Evolutionary conservation across 169 alveolate genomes (phyloP).

Genomic region (Ichthyophthirius multifiliis): DNA sequence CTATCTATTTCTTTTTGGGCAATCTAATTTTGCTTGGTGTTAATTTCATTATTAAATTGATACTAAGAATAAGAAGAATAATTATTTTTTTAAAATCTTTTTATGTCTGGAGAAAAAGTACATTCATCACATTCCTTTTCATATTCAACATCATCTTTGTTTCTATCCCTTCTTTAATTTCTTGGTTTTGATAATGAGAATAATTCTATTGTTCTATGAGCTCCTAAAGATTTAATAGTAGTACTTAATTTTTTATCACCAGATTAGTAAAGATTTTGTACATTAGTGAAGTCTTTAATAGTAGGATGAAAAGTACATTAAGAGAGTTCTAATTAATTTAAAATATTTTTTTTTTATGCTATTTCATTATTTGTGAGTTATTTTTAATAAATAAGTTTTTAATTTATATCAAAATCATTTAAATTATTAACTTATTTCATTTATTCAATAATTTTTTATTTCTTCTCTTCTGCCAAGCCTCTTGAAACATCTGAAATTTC

Average conservation of each 20-base stretch:
- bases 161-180: slow-evolving; percentile 11
- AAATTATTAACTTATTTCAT: neutral
- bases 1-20: neutral
- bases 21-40: neutral
- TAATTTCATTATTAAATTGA: neutral
- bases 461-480: neutral
- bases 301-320: slow-evolving; percentile 33
- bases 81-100: too few species aligned
- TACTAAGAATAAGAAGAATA: too few species aligned
- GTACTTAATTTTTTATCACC: neutral
- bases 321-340: neutral
- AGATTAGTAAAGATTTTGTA: slow-evolving; percentile 1
- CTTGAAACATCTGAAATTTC: neutral
- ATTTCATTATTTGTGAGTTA: neutral
- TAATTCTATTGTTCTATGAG: neutral
- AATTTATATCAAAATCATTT: neutral
- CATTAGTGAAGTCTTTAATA: slow-evolving; percentile 16
- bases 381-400: neutral
- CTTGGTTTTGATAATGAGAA: slow-evolving; percentile 2
- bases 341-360: neutral
- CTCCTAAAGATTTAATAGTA: neutral
- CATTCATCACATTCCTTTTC: slow-evolving; percentile 25
- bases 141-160: neutral
- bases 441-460: neutral
- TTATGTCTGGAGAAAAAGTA: slow-evolving; percentile 9